Evolutionary conservation across 2,329 filamentous ascomycete genomes (phyloP), one percentile per base, ranked within the genome.

Genomic region (Metarhizium sp.): DNA sequence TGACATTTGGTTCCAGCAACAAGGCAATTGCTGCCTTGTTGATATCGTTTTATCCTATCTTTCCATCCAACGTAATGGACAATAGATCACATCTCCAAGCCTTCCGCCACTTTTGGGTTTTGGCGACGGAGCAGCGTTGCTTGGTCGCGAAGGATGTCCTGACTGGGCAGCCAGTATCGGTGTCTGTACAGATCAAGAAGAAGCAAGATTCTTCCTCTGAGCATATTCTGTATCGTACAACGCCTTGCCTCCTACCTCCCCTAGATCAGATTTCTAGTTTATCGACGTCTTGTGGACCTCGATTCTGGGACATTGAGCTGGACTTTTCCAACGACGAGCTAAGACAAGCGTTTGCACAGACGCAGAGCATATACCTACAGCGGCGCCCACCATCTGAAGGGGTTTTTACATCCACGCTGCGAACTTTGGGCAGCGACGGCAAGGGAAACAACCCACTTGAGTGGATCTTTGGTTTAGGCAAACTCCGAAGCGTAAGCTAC

Each of bases 71-170:
- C 34, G 89, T 97, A 2, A 87, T 95, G 64, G 94, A 99, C 72
- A 97, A 97, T 66, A 87, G 89, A 60, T 91, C 90, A 11, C 94
- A 99, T 64, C 78, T 99, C 6, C 94, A 99, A 73, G 94, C 95
- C 3, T 94, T 99, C 74, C 85, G 95, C 5, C 92, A 99, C 71
- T 88, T 99, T 66, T 99, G 94, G 94, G 92, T 96, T 11, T 78
- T 99, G 3, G 94, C 94, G 1, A 87, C 89, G 0, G 94, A 99
- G 64, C 84, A 90, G 10, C 83, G 95, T 52, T 97, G 92, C 66
- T 80, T 99, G 0, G 83, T 99, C 1, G 82, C 90, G 18, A 88
- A 92, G 58, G 94, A 99, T 62, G 81, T 94, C 3, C 85, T 94
- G 57, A 95, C 90, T 0, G 84, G 87, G 45, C 84, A 90, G 47